Conservation (phyloP, 768 basidiomycete species). For the Mycena maculata region DNA sequence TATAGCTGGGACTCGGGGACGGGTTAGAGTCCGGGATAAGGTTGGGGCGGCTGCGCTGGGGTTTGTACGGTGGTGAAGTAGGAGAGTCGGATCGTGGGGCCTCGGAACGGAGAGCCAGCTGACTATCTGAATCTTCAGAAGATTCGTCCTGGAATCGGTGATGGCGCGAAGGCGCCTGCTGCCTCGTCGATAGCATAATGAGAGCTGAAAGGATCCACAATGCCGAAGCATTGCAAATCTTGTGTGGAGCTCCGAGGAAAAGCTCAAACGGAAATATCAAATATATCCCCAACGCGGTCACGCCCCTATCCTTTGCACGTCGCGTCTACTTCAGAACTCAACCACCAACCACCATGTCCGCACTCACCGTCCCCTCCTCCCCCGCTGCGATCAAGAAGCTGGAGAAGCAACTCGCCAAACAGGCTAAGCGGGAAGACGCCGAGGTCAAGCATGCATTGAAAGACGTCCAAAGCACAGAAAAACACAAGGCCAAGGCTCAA, state of each 20-base stretch:
- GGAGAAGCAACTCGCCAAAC: slow-evolving; percentile 59
- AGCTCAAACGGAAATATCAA: no score
- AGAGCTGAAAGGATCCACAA: not conserved
- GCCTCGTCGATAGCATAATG: slow-evolving; percentile 14
- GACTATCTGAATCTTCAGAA: slow-evolving; percentile 26
- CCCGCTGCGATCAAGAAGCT: slow-evolving; percentile 47
- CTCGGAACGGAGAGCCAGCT: slow-evolving; percentile 19
- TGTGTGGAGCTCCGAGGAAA: no score
- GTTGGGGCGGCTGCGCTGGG: slow-evolving; percentile 31
- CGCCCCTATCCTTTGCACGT: no score
- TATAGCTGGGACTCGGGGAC: slow-evolving; percentile 36
- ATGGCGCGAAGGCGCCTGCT: slow-evolving; percentile 14
- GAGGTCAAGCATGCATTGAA: slow-evolving; percentile 64
- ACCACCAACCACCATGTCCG: slow-evolving; percentile 25
- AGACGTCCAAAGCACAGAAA: slow-evolving; percentile 65
- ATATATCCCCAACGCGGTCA: no score
- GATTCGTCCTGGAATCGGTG: slow-evolving; percentile 5
- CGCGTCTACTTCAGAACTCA: no score
- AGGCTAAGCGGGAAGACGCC: slow-evolving; percentile 64
- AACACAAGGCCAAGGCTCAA: slow-evolving; percentile 61
- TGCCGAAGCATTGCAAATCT: no score
- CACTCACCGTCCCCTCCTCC: slow-evolving; percentile 37
- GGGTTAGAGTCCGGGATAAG: slow-evolving; percentile 27
- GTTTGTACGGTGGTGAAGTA: slow-evolving; percentile 32
- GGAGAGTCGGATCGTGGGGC: slow-evolving; percentile 17